A percentile compares a stretch with the other conserved stretches of the same genome.
These are phyloP conservation scores for Solidago caesia DNA, from an alignment of 129 eudicot genomes.

Conservation along the genomic window DNA sequence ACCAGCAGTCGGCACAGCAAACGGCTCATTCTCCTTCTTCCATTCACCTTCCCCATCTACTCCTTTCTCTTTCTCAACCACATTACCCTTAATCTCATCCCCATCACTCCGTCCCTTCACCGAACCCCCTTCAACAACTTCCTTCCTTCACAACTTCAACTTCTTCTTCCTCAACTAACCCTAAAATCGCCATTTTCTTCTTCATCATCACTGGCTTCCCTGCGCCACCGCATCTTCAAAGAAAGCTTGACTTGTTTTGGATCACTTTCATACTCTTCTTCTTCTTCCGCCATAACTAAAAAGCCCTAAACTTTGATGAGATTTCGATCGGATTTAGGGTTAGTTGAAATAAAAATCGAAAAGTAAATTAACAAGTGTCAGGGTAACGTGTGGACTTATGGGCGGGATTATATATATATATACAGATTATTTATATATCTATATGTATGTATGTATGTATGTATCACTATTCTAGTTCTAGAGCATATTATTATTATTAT, in stretches of 20 bases:
- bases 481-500: too few relatives aligned
- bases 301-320: conserved; percentile 25
- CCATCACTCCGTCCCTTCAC: conserved; percentile 26
- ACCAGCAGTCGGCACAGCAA: conserved; percentile 90
- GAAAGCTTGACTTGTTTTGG: conserved; percentile 93
- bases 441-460: neutral
- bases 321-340: conserved; percentile 16
- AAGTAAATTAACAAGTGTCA: conserved; percentile 26
- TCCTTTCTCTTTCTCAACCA: neutral
- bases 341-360: conserved; percentile 9
- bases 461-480: conserved; percentile 6
- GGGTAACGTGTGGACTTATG: conserved; percentile 28
- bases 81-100: neutral
- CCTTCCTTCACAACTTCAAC: conserved; percentile 23
- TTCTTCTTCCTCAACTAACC: conserved; percentile 46
- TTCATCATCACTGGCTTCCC: conserved; percentile 82
- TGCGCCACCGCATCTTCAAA: conserved; percentile 78
- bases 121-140: conserved; percentile 27
- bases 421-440: neutral
- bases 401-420: conserved; percentile 7
- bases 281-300: conserved; percentile 67
- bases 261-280: conserved; percentile 98
- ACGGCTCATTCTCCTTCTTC: conserved; percentile 85
- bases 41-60: conserved; percentile 38
- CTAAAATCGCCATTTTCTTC: conserved; percentile 30